Conservation (phyloP, 225 moss, liverwort and hornwort species). For the Polytrichum formosum region DNA sequence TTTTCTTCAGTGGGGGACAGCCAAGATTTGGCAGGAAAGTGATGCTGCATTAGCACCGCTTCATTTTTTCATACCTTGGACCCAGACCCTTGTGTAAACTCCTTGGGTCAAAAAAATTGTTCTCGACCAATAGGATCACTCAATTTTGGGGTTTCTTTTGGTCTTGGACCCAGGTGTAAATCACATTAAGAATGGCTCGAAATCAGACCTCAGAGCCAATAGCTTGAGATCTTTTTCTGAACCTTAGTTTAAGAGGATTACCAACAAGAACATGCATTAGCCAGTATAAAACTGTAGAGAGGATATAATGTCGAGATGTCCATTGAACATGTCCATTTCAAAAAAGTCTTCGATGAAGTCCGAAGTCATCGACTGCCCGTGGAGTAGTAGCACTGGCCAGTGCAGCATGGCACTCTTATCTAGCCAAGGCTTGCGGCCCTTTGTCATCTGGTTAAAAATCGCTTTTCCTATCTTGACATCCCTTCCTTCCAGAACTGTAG, state of each 20-base stretch:
- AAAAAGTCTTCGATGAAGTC: constrained; percentile 95
- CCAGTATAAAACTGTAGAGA: constrained; percentile 16
- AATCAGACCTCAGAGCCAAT: too few relatives aligned
- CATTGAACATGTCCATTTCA: constrained; percentile 86
- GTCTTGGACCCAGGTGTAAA: too few relatives aligned
- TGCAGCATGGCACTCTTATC: constrained; percentile 80
- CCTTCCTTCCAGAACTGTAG: constrained; percentile 57
- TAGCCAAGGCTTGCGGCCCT: constrained; percentile 70
- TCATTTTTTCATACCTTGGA: too few relatives aligned
- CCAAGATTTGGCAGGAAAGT: too few relatives aligned
- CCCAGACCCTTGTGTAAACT: too few relatives aligned
- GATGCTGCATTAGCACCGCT: too few relatives aligned
- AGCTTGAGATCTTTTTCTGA: too few relatives aligned
- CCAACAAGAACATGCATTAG: not conserved
- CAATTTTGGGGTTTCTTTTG: too few relatives aligned
- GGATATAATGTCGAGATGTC: constrained; percentile 93
- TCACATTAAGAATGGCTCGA: too few relatives aligned
- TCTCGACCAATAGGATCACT: too few relatives aligned
- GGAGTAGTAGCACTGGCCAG: constrained; percentile 86
- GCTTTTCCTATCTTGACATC: constrained; percentile 67
- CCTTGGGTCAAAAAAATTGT: too few relatives aligned
- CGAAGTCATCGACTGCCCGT: constrained; percentile 79
- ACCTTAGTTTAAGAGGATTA: not conserved
- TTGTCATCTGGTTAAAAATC: constrained; percentile 57
- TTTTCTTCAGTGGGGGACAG: too few relatives aligned